Conservation (phyloP, 805 yeast species). For the Wickerhamiella lipophila region DNA sequence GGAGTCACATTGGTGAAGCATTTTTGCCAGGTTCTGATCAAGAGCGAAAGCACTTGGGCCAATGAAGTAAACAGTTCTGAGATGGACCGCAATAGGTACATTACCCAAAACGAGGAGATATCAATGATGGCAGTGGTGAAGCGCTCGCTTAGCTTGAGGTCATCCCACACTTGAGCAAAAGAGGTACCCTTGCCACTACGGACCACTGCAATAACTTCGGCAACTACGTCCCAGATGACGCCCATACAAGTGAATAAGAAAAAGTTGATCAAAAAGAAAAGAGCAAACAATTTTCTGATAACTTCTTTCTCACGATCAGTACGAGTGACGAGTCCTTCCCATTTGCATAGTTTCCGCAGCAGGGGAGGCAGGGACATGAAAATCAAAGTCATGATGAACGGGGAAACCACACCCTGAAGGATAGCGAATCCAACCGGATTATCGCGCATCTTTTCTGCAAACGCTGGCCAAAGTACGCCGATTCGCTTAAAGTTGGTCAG, state of each 20-base stretch:
- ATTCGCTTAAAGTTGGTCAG: slow-evolving; percentile 28
- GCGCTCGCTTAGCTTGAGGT: slow-evolving; percentile 25
- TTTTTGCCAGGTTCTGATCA: slow-evolving; percentile 21
- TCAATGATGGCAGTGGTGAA: slow-evolving; percentile 29
- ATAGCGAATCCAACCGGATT: slow-evolving; percentile 25
- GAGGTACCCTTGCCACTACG: slow-evolving; percentile 14
- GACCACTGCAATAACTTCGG: slow-evolving; percentile 22
- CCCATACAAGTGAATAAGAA: slow-evolving; percentile 30
- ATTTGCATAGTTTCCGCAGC: slow-evolving; percentile 28
- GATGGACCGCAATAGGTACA: slow-evolving; percentile 28
- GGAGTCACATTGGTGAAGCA: slow-evolving; percentile 26
- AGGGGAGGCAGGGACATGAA: slow-evolving; percentile 28
- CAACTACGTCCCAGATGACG: slow-evolving; percentile 29
- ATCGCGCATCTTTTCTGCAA: slow-evolving; percentile 22
- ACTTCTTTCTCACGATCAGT: slow-evolving; percentile 30
- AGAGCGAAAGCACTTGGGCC: slow-evolving; percentile 24
- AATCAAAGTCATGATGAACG: slow-evolving; percentile 26
- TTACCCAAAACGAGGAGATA: slow-evolving; percentile 33
- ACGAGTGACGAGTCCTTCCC: slow-evolving; percentile 31
- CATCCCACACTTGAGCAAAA: slow-evolving; percentile 22
- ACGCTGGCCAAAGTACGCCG: slow-evolving; percentile 29
- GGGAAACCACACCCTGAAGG: slow-evolving; percentile 31
- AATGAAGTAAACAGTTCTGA: slow-evolving; percentile 26
- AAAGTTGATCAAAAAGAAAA: slow-evolving; percentile 31
- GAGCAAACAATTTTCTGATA: slow-evolving; percentile 28